Evolutionary conservation across 2,329 filamentous ascomycete genomes (phyloP), one percentile per base, ranked within the genome.

Genomic region (Akanthomyces muscarius): DNA sequence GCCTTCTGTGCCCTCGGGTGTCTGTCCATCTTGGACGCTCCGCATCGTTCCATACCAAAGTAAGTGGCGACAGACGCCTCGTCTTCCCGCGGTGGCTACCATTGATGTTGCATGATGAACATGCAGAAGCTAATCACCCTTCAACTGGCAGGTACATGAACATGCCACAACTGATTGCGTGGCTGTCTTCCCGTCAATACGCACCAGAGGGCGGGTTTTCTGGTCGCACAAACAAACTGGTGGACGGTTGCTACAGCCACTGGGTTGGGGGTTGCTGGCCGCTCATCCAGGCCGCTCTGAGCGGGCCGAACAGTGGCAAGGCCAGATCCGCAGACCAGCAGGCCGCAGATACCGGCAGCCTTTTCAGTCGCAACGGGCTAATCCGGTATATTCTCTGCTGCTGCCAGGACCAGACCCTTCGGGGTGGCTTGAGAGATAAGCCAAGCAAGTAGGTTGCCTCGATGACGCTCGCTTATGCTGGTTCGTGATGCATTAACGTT

Each of bases 211-310:
- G 93, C 67, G 95, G 95, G 42, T 93, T 97, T 72, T 90, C 91
- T 47, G 95, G 95, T 65, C 89, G 95, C 69, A 97, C 94, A 33
- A 98, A 98, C 81, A 99, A 99, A 78, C 83, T 99, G 38, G 95
- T 98, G 38, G 95, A 99, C 75, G 95, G 94, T 52, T 99, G 95
- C 78, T 99, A 99, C 79, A 96, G 91, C 73, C 94, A 97, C 76
- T 99, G 95, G 95, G 89, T 97, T 41, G 95, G 95, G 61, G 90
- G 90, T 61, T 98, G 93, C 78, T 99, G 93, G 91, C 89, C 94
- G 52, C 78, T 99, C 67, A 81, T 98, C 68, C 90, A 97, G 78
- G 91, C 91, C 63, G 88, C 88, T 61, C 77, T 95, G 63, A 83
- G 84, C 68, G 85, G 83, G 33, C 79, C 80, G 62, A 76, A 69